Conservation (phyloP, 2,329 filamentous ascomycete genomes). For the Gaeumannomyces tritici region DNA sequence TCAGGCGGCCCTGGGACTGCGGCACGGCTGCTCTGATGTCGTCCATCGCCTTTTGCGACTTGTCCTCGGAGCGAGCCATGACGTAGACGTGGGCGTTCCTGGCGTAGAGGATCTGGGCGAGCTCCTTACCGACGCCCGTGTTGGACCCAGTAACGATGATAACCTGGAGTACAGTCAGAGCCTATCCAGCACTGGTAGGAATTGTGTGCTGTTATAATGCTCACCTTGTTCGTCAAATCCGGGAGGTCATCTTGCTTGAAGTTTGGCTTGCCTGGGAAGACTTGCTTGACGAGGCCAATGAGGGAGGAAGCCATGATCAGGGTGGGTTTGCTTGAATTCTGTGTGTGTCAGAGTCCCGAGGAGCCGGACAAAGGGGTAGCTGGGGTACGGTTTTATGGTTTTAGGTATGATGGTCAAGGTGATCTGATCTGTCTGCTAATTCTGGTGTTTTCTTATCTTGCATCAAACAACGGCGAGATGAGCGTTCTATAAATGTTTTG, state of each 20-base stretch:
- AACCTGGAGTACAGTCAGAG: constrained; percentile 6
- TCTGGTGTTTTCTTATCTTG: neutral
- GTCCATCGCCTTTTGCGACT: constrained; percentile 28
- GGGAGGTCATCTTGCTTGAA: neutral
- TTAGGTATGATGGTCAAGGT: no score
- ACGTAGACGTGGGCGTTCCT: constrained; percentile 41
- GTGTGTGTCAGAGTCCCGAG: neutral
- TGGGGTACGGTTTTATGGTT: no score
- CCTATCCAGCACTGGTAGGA: neutral
- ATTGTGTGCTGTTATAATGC: neutral
- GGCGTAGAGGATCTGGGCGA: constrained; percentile 38
- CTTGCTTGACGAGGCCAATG: neutral
- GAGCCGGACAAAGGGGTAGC: neutral
- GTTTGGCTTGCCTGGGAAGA: neutral
- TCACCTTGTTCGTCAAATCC: neutral
- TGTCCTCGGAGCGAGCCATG: constrained; percentile 29
- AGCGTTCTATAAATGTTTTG: neutral
- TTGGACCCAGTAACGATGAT: constrained; percentile 33
- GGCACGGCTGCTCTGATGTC: constrained; percentile 23
- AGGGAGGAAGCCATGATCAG: neutral
- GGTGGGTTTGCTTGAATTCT: neutral
- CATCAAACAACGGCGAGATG: neutral
- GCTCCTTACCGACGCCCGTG: constrained; percentile 32
- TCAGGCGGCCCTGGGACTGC: constrained; percentile 19
- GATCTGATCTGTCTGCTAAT: neutral